Conservation (phyloP, 805 yeast species). For the Candida vartiovaarae region DNA sequence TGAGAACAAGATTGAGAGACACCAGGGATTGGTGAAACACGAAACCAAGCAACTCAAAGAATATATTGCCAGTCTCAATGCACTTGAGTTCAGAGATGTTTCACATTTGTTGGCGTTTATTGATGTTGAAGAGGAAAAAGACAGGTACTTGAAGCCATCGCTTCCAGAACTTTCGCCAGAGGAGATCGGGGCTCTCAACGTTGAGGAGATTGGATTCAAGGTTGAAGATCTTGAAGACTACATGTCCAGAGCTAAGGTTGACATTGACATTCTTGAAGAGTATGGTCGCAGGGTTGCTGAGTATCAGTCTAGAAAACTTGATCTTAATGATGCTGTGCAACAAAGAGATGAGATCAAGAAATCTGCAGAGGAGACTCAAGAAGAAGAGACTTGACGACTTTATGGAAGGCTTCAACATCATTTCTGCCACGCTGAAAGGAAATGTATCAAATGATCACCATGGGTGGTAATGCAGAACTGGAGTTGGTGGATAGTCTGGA, state of each 20-base stretch:
- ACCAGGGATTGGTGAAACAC: conserved; percentile 34
- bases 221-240: conserved; percentile 49
- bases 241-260: conserved; percentile 52
- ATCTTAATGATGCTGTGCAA: conserved; percentile 60
- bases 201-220: conserved; percentile 41
- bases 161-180: conserved; percentile 41
- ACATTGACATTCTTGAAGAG: conserved; percentile 69
- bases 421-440: conserved; percentile 85
- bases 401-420: conserved; percentile 84
- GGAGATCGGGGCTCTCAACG: conserved; percentile 42
- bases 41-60: conserved; percentile 31
- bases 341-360: conserved; percentile 58
- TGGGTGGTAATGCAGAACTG: conserved; percentile 98
- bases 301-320: conserved; percentile 53
- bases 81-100: conserved; percentile 48
- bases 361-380: conserved; percentile 60
- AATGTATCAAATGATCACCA: conserved; percentile 97
- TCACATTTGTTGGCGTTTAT: conserved; percentile 20
- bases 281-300: conserved; percentile 65
- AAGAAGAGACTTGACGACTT: conserved; percentile 78
- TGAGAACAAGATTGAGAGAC: conserved; percentile 54
- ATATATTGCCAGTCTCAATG: conserved; percentile 31
- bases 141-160: conserved; percentile 18
- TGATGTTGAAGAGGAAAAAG: conserved; percentile 25
- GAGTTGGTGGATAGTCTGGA: conserved; percentile 93